Evolutionary conservation across 805 yeast genomes (phyloP).

Genomic region (Saccharomycopsis fodiens): DNA sequence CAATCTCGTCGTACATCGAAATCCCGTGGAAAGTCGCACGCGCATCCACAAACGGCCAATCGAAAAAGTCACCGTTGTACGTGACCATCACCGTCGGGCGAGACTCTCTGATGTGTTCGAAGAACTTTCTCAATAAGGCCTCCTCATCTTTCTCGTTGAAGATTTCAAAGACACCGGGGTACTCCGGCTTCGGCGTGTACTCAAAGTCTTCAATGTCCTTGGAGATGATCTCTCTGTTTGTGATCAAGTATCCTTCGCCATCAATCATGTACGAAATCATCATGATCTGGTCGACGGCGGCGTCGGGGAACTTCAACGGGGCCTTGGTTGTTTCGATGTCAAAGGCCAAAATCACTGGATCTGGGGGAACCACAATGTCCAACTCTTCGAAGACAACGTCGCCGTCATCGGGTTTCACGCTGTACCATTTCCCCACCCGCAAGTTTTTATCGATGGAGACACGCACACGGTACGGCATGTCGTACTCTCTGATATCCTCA

Average conservation of each 20-base stretch:
- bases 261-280: slow-evolving; percentile 99
- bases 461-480: slow-evolving; percentile 93
- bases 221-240: slow-evolving; percentile 89
- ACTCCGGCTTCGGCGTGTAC: slow-evolving; percentile 95
- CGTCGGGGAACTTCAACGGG: slow-evolving; percentile 92
- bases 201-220: slow-evolving; percentile 96
- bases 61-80: slow-evolving; percentile 96
- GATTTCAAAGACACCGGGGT: slow-evolving; percentile 80
- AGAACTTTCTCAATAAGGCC: slow-evolving; percentile 65
- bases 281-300: slow-evolving; percentile 87
- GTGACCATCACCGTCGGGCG: slow-evolving; percentile 97
- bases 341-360: slow-evolving; percentile 92
- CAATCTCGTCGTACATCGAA: slow-evolving; percentile 87
- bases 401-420: slow-evolving; percentile 58
- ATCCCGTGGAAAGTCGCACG: slow-evolving; percentile 79
- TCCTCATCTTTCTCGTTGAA: slow-evolving; percentile 87
- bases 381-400: slow-evolving; percentile 48
- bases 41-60: slow-evolving; percentile 97
- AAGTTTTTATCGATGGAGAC: slow-evolving; percentile 86
- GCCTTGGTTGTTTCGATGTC: slow-evolving; percentile 98
- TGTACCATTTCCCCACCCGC: slow-evolving; percentile 95
- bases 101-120: slow-evolving; percentile 82
- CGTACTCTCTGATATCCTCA: slow-evolving; percentile 84
- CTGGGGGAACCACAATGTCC: slow-evolving; percentile 88
- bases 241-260: slow-evolving; percentile 90